phyloP scores from a whole-genome alignment of 176 grass and related monocot species.

The Musa troglodytarum region DNA sequence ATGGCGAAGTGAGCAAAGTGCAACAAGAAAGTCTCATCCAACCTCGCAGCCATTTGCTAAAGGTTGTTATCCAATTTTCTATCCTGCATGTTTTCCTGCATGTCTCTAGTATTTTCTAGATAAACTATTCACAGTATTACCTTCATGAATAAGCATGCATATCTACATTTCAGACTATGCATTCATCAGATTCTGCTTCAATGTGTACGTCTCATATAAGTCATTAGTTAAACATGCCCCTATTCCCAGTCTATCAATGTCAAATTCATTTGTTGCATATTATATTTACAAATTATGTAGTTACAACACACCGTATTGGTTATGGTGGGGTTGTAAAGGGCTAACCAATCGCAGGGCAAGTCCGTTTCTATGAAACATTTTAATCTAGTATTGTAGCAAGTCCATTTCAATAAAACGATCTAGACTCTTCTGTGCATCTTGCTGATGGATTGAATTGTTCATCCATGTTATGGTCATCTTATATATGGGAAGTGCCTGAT shows the following conservation, averaged over 20 bases:
- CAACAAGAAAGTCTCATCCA: conserved; percentile 59
- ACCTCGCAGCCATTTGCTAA: conserved; percentile 87
- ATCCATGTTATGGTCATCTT: neutral
- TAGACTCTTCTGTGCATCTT: no score
- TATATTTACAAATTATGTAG: no score
- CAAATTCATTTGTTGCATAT: no score
- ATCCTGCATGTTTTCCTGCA: neutral
- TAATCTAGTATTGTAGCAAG: no score
- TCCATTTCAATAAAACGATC: no score
- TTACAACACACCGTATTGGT: neutral
- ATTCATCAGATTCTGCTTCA: neutral
- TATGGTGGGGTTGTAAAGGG: neutral
- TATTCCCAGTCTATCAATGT: no score
- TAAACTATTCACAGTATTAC: neutral
- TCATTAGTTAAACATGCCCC: no score
- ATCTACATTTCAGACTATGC: neutral
- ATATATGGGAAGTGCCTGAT: neutral
- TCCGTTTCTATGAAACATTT: no score
- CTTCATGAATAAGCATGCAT: neutral
- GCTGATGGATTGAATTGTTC: neutral
- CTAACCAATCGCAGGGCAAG: no score
- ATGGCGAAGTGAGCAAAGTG: conserved; percentile 64
- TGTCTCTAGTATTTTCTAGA: neutral
- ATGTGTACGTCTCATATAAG: no score
- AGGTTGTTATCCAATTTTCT: conserved; percentile 30